Conservation (phyloP, 1,284 basidiomycete species). For the Ustilago curta region DNA sequence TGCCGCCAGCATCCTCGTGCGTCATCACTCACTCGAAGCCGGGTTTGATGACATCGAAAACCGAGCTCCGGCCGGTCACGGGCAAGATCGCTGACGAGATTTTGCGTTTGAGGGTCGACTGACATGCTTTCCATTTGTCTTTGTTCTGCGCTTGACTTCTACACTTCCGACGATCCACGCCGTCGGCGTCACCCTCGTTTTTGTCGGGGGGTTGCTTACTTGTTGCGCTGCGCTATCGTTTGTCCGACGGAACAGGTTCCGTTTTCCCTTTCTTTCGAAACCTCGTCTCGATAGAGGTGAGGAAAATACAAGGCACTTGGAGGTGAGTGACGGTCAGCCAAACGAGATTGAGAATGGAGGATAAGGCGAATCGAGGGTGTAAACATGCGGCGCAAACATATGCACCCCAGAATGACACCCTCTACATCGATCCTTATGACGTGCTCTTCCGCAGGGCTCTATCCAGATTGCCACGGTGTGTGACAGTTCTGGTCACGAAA, state of each 20-base stretch:
- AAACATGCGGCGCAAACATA: not conserved
- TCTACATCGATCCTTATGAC: not conserved
- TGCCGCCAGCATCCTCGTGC: not conserved
- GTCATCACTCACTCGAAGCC: constrained; percentile 1
- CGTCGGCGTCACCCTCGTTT: constrained; percentile 15
- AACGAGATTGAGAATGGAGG: not conserved
- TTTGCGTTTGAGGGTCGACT: not conserved
- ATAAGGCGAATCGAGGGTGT: not conserved
- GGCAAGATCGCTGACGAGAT: not conserved
- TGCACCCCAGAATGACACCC: constrained; percentile 7
- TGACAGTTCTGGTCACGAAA: not conserved
- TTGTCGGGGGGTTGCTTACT: constrained; percentile 6
- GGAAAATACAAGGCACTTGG: not conserved
- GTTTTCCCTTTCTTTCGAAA: constrained; percentile 3
- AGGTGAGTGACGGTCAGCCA: not conserved
- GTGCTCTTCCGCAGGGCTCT: not conserved
- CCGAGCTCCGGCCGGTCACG: no score
- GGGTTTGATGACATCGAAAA: not conserved
- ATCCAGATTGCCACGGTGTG: not conserved
- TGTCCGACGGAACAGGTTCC: not conserved
- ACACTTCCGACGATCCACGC: constrained; percentile 4
- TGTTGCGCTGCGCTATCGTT: not conserved
- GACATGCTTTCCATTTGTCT: not conserved
- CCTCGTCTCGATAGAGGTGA: not conserved
- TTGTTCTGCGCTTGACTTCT: not conserved